Evolutionary conservation across 257 asterid genomes (phyloP).

Genomic region (Rauvolfia tetraphylla): DNA sequence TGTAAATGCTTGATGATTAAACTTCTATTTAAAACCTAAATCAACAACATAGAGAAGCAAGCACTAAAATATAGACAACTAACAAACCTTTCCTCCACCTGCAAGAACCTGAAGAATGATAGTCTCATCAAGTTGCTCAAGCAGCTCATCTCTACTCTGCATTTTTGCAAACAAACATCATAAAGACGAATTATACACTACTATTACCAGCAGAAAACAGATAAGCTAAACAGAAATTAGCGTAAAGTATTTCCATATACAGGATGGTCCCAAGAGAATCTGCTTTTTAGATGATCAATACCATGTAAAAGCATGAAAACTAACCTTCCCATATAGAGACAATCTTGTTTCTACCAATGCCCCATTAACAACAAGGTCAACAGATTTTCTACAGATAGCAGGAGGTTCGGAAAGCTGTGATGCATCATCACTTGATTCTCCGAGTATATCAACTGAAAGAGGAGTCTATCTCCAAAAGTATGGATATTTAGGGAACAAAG

Average conservation of each 20-base stretch:
- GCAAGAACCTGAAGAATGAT: conserved; percentile 82
- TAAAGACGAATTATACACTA: neutral
- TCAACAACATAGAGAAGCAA: neutral
- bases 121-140: conserved; percentile 52
- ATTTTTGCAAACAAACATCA: conserved; percentile 20
- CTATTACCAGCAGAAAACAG: neutral
- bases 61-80: conserved; percentile 7
- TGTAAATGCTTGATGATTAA: neutral
- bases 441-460: conserved; percentile 74
- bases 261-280: conserved; percentile 16
- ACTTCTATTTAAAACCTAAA: neutral
- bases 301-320: conserved; percentile 16
- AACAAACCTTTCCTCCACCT: conserved; percentile 92
- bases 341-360: conserved; percentile 70
- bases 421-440: conserved; percentile 51
- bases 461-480: conserved; percentile 63
- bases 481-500: conserved; percentile 16
- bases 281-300: conserved; percentile 15
- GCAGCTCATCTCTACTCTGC: conserved; percentile 62
- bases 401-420: conserved; percentile 44
- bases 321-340: conserved; percentile 87
- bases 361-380: conserved; percentile 91
- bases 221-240: conserved; percentile 11
- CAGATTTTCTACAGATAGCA: conserved; percentile 41
- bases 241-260: conserved; percentile 15